Evolutionary conservation across 257 asterid species (phyloP).

Genomic region (Nicotiana sylvestris): DNA sequence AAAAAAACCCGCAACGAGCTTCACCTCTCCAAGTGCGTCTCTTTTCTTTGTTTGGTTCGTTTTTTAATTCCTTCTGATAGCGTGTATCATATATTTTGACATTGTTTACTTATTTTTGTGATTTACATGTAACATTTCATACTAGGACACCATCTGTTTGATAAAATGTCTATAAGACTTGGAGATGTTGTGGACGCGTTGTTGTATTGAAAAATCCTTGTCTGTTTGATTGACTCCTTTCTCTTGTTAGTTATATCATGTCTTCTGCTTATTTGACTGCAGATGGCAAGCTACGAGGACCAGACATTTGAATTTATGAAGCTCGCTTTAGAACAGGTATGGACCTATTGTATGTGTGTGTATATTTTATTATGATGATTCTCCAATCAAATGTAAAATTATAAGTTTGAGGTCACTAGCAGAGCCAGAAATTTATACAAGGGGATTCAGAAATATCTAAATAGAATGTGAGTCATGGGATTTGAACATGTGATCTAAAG

Average conservation of each 20-base stretch:
- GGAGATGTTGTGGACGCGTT: too few species aligned
- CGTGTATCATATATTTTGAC: not conserved
- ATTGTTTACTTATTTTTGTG: not conserved
- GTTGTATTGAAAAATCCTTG: not conserved
- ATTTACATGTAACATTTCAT: not conserved
- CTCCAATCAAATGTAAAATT: not conserved
- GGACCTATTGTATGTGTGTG: not conserved
- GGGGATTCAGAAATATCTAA: too few species aligned
- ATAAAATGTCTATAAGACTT: not conserved
- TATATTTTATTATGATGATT: not conserved
- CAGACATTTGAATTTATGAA: slow-evolving; percentile 47
- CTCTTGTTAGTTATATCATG: not conserved
- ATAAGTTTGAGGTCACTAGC: not conserved
- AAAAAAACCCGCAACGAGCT: too few species aligned
- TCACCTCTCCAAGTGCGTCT: not conserved
- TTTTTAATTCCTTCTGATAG: not conserved
- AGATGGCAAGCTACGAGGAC: slow-evolving; percentile 38
- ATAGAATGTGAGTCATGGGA: too few species aligned
- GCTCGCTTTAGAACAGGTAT: slow-evolving; percentile 72
- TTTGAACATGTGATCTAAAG: too few species aligned
- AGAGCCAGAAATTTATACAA: too few species aligned
- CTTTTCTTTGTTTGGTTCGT: not conserved
- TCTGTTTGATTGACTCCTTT: not conserved
- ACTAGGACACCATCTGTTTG: not conserved
- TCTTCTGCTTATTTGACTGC: not conserved